phyloP scores from a whole-genome alignment of 805 yeast species.

The Yarrowia keelungensis region DNA sequence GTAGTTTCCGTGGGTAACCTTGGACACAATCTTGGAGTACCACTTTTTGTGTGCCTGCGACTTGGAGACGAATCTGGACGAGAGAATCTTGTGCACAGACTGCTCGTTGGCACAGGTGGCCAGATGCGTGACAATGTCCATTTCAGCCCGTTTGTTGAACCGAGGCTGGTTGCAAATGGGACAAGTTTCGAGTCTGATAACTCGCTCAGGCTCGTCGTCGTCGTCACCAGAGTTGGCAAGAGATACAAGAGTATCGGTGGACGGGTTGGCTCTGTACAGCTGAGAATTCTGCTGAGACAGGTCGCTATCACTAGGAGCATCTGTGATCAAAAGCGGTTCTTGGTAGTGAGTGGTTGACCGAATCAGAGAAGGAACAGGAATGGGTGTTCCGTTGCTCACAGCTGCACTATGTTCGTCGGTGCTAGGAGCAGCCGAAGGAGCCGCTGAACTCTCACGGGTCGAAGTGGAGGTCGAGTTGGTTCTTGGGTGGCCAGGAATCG shows the following conservation, averaged over 20 bases:
- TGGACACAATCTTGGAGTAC: constrained; percentile 83
- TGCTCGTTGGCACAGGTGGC: constrained; percentile 84
- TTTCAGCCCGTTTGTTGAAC: constrained; percentile 59
- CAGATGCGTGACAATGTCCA: constrained; percentile 82
- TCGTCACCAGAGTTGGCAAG: constrained; percentile 33
- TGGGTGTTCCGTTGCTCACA: neutral
- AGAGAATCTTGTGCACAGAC: constrained; percentile 66
- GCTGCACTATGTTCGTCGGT: neutral
- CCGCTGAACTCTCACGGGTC: constrained; percentile 10
- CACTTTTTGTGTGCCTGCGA: constrained; percentile 85
- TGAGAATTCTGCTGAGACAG: neutral
- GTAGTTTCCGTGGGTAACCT: constrained; percentile 86
- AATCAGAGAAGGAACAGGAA: constrained; percentile 5
- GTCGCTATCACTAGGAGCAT: constrained; percentile 4
- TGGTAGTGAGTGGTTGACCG: constrained; percentile 16
- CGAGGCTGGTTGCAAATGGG: constrained; percentile 78
- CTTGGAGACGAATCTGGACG: constrained; percentile 76
- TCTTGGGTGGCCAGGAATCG: constrained; percentile 8
- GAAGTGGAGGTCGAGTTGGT: neutral
- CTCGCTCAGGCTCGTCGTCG: constrained; percentile 49
- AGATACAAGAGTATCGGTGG: constrained; percentile 24
- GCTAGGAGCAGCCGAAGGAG: constrained; percentile 19
- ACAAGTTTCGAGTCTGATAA: constrained; percentile 71
- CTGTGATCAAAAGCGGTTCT: neutral
- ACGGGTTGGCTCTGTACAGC: constrained; percentile 5